Evolutionary conservation across 2,329 filamentous ascomycete species (phyloP).

Genomic region (Penicillium rolfsii): DNA sequence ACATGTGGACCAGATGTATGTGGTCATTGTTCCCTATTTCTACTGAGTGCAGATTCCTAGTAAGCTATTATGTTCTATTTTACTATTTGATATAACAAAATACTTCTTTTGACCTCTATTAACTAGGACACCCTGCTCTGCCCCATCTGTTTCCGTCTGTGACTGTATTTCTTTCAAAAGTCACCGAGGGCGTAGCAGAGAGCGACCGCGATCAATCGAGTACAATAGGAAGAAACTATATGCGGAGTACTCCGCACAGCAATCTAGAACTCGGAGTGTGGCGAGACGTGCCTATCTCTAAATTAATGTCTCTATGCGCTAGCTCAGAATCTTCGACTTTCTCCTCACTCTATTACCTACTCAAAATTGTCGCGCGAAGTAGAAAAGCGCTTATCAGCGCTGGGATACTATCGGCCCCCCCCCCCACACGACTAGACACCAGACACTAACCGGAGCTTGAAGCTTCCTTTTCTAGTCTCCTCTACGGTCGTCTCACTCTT

Average conservation of each 20-base stretch:
- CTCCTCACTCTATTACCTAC: conserved; percentile 4
- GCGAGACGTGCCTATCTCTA: background rate
- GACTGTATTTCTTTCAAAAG: background rate
- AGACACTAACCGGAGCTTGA: conserved; percentile 10
- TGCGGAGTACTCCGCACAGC: background rate
- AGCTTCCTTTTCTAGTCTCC: conserved; percentile 7
- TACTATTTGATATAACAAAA: too few relatives aligned
- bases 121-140: background rate
- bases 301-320: background rate
- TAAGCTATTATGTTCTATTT: too few relatives aligned
- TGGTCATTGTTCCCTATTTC: too few relatives aligned
- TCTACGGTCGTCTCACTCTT: conserved; percentile 2
- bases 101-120: background rate
- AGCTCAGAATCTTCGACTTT: background rate
- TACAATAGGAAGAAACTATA: background rate
- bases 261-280: background rate
- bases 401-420: conserved; percentile 12
- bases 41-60: background rate
- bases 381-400: conserved; percentile 12
- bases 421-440: conserved; percentile 9
- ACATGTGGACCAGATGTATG: too few relatives aligned
- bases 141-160: background rate
- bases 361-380: conserved; percentile 5
- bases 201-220: background rate
- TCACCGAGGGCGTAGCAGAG: background rate